These are phyloP conservation scores for Clavispora vitiphila DNA, from an alignment of 805 yeast genomes.

Conservation along the genomic window DNA sequence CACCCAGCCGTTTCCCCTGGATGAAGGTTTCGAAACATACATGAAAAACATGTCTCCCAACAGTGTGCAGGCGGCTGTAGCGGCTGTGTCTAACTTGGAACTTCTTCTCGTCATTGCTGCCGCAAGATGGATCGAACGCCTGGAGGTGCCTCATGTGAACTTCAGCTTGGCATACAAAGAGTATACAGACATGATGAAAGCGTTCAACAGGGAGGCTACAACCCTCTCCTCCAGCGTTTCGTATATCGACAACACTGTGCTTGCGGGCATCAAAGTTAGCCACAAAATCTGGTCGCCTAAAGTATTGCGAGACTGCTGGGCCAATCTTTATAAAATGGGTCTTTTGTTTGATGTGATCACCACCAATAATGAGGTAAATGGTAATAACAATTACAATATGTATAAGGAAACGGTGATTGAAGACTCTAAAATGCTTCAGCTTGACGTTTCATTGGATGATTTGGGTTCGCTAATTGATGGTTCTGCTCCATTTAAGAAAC, in stretches of 20 bases:
- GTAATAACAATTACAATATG: constrained; percentile 22
- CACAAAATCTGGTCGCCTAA: constrained; percentile 56
- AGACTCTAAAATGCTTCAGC: constrained; percentile 46
- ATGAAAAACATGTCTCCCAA: constrained; percentile 18
- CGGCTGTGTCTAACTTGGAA: constrained; percentile 62
- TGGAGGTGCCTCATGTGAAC: constrained; percentile 56
- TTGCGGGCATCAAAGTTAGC: constrained; percentile 29
- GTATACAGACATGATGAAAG: constrained; percentile 52
- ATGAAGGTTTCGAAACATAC: constrained; percentile 21
- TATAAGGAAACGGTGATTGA: constrained; percentile 30
- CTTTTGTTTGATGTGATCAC: constrained; percentile 47
- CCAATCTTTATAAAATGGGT: constrained; percentile 51
- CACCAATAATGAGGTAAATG: constrained; percentile 35
- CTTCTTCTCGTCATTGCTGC: constrained; percentile 66
- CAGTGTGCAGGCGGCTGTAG: constrained; percentile 23
- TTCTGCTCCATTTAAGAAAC: constrained; percentile 6
- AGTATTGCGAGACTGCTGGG: constrained; percentile 72
- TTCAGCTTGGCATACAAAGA: constrained; percentile 76
- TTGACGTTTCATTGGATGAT: constrained; percentile 51
- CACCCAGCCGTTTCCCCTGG: constrained; percentile 21
- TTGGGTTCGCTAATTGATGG: constrained; percentile 26
- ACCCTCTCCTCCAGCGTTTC: constrained; percentile 24
- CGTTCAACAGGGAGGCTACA: constrained; percentile 33
- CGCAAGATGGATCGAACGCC: constrained; percentile 62
- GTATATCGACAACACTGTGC: constrained; percentile 32